Percentiles rank a stretch among this genome's conserved stretches.
Conservation (phyloP, 2,329 filamentous ascomycete species). For the Cytospora schulzeri region DNA sequence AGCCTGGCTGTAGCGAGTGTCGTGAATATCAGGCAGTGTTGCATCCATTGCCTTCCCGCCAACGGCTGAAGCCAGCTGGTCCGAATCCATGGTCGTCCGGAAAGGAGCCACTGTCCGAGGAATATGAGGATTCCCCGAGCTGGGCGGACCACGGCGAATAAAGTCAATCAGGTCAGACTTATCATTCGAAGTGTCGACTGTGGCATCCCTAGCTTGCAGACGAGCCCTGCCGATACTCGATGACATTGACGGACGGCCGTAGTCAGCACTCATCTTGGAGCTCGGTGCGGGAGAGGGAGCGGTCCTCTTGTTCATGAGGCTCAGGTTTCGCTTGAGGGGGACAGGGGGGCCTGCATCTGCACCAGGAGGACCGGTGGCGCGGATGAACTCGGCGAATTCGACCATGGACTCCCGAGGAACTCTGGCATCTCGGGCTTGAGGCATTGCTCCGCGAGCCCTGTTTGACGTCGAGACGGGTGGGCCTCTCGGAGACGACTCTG, state of each 20-base stretch:
- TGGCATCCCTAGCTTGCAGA: conserved; percentile 72
- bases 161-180: conserved; percentile 94
- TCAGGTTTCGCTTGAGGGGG: conserved; percentile 25
- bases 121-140: conserved; percentile 66
- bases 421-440: conserved; percentile 70
- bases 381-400: conserved; percentile 89
- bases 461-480: conserved; percentile 37
- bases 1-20: conserved; percentile 57
- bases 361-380: conserved; percentile 74
- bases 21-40: conserved; percentile 57
- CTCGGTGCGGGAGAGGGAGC: conserved; percentile 35
- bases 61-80: conserved; percentile 63
- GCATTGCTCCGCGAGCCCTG: conserved; percentile 37
- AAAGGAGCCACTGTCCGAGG: conserved; percentile 84
- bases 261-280: conserved; percentile 43
- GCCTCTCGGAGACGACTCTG: conserved; percentile 37
- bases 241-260: conserved; percentile 41
- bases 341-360: conserved; percentile 39
- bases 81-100: conserved; percentile 81
- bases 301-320: conserved; percentile 39
- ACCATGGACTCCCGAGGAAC: conserved; percentile 70
- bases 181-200: conserved; percentile 62
- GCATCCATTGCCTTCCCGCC: conserved; percentile 62
- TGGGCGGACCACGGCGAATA: conserved; percentile 82
- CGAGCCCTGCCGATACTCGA: conserved; percentile 47